Percentiles rank a stretch among this genome's conserved stretches.
Evolutionary conservation across 768 basidiomycete genomes (phyloP).

Genomic region (Tulasnella sp.): DNA sequence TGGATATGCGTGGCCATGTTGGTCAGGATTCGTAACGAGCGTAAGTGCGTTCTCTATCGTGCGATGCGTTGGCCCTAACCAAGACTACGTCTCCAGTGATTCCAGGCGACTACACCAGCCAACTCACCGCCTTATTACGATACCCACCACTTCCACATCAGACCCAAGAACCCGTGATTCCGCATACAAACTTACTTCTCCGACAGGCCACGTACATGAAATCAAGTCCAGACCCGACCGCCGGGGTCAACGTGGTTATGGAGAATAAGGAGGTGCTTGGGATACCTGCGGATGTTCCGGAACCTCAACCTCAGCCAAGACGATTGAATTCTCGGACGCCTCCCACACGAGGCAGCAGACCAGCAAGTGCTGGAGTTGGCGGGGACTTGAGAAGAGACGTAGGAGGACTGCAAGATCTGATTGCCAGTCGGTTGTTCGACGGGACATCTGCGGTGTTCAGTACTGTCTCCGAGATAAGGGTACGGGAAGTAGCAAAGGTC

Average conservation of each 20-base stretch:
- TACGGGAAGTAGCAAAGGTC: slow-evolving; percentile 38
- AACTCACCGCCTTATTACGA: slow-evolving; percentile 78
- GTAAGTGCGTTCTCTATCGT: slow-evolving; percentile 47
- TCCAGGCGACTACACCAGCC: slow-evolving; percentile 77
- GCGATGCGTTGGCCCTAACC: not conserved
- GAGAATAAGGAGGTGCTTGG: slow-evolving; percentile 79
- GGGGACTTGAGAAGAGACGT: slow-evolving; percentile 19
- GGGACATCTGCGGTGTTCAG: slow-evolving; percentile 79
- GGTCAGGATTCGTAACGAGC: slow-evolving; percentile 82
- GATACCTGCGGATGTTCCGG: slow-evolving; percentile 65
- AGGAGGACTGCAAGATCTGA: slow-evolving; percentile 56
- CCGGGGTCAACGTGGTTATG: slow-evolving; percentile 70
- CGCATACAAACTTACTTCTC: slow-evolving; percentile 65
- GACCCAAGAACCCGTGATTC: slow-evolving; percentile 36
- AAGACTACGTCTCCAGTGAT: slow-evolving; percentile 54
- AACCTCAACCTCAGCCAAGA: slow-evolving; percentile 41
- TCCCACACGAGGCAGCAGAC: slow-evolving; percentile 16
- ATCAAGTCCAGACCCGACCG: slow-evolving; percentile 65
- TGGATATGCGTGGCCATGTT: slow-evolving; percentile 96
- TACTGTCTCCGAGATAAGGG: slow-evolving; percentile 73
- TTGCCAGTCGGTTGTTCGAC: slow-evolving; percentile 71
- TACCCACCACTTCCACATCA: slow-evolving; percentile 61
- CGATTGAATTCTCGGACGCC: not conserved
- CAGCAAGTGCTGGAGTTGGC: slow-evolving; percentile 5
- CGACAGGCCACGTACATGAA: slow-evolving; percentile 79